Percentiles rank a stretch among this genome's conserved stretches.
Evolutionary conservation across 164 flowering plant species (phyloP).

Genomic region (Tetrastigma voinierianum): DNA sequence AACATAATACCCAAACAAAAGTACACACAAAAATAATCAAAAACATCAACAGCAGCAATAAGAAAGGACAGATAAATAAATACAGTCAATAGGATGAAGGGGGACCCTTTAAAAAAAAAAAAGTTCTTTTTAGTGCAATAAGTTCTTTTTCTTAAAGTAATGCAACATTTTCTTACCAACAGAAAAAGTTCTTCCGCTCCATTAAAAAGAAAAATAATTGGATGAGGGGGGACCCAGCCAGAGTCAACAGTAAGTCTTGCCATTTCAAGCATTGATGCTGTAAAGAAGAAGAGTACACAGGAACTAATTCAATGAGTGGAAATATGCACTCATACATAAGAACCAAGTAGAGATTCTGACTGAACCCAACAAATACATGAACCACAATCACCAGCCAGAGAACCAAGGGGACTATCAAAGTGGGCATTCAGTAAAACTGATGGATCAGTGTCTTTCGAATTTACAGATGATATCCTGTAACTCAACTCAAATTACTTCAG

Average conservation of each 20-base stretch:
- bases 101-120: too few relatives aligned
- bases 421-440: slow-evolving; percentile 90
- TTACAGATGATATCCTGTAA: slow-evolving; percentile 74
- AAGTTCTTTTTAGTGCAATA: background rate
- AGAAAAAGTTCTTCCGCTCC: slow-evolving; percentile 99
- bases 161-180: slow-evolving; percentile 54
- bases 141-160: background rate
- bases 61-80: too few relatives aligned
- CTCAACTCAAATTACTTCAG: slow-evolving; percentile 4
- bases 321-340: background rate
- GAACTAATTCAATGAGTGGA: background rate
- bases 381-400: slow-evolving; percentile 98
- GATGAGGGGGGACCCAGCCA: slow-evolving; percentile 79
- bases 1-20: too few relatives aligned
- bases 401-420: slow-evolving; percentile 90
- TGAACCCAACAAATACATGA: slow-evolving; percentile 89
- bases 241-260: slow-evolving; percentile 80
- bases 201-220: slow-evolving; percentile 89
- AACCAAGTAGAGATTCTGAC: slow-evolving; percentile 1
- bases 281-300: slow-evolving; percentile 11
- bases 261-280: slow-evolving; percentile 91
- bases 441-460: slow-evolving; percentile 66
- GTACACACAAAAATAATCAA: too few relatives aligned
- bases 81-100: too few relatives aligned
- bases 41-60: too few relatives aligned